Base-by-base conservation (phyloP, 441 rosid species). In the Dalechampia spathulata region DNA sequence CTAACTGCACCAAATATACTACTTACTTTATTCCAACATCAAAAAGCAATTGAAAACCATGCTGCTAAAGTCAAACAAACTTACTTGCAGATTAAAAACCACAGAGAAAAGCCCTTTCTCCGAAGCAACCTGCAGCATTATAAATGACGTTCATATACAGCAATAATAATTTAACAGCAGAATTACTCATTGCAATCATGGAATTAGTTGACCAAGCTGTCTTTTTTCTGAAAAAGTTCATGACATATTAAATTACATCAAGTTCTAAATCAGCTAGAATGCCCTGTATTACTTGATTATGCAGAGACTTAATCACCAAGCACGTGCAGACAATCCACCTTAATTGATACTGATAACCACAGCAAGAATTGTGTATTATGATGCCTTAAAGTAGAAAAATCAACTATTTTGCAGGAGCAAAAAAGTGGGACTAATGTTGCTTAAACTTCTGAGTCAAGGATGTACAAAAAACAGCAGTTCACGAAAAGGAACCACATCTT, bases 1-100 rank as follows among this genome's bases (percentile, higher is more conserved):
- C n/a, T n/a, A n/a, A n/a, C n/a, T n/a, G n/a, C n/a, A n/a, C n/a
- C n/a, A n/a, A n/a, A n/a, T n/a, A 49, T 16, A 46, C 37, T n/a
- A 30, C 16, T 32, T 37, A 12, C 14, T 65, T 62, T 39, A 47
- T 15, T 17, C 64, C 63, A 58, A 49, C 26, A 42, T 54, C 52
- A 58, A 21, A 30, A 55, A 39, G 40, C 15, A 56, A 48, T 61
- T 23, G 25, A 42, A 51, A 47, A 47, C 48, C 62, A 52, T n/a
- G 60, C 53, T 51, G 58, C 54, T 53, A 27, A 36, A 43, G 66
- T 7, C 17, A 48, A 62, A 30, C 37, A 72, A 62, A 76, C 96
- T 83, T 78, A 90, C 99, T 84, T 94, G 99, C 63, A 94, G 66
- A 81, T 94, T 94, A 56, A 94, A 73, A 44, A 94, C 73, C 75